phyloP scores from a whole-genome alignment of 768 basidiomycete genomes.

The Podaxis rugospora region DNA sequence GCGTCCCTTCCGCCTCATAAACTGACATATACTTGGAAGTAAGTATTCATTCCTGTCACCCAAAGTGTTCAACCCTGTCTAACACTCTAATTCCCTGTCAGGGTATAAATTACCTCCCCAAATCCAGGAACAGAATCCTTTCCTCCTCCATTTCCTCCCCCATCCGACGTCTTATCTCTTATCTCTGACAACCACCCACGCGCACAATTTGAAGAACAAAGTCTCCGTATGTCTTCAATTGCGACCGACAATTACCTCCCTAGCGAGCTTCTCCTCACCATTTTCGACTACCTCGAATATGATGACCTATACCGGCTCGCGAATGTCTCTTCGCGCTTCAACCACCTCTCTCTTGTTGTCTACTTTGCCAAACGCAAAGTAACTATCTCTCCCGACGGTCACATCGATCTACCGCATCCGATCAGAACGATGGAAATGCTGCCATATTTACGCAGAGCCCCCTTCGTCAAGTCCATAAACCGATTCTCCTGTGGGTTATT shows the following conservation, averaged over 20 bases:
- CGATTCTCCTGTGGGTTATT: constrained; percentile 10
- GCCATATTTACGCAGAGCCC: constrained; percentile 9
- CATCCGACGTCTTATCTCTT: background rate
- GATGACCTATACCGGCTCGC: constrained; percentile 17
- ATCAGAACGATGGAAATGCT: constrained; percentile 7
- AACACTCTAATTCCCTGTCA: background rate
- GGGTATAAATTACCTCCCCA: background rate
- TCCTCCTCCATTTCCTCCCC: background rate
- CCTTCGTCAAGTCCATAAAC: constrained; percentile 12
- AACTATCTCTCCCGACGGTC: constrained; percentile 10
- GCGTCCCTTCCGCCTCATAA: background rate
- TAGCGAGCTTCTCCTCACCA: constrained; percentile 18
- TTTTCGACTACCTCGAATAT: constrained; percentile 15
- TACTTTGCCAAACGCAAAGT: constrained; percentile 18
- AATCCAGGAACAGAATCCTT: background rate
- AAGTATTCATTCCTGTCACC: background rate
- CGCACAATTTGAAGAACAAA: background rate
- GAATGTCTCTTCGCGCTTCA: constrained; percentile 15
- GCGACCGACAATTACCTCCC: constrained; percentile 15
- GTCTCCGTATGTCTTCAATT: background rate
- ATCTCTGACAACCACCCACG: background rate
- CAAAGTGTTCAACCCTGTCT: background rate
- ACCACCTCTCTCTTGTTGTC: constrained; percentile 19
- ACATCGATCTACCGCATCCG: constrained; percentile 5
- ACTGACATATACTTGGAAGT: background rate